Evolutionary conservation across 352 stramenopile genomes (phyloP), one percentile per base, ranked within the genome.

Genomic region (Blastocystis sp.): DNA sequence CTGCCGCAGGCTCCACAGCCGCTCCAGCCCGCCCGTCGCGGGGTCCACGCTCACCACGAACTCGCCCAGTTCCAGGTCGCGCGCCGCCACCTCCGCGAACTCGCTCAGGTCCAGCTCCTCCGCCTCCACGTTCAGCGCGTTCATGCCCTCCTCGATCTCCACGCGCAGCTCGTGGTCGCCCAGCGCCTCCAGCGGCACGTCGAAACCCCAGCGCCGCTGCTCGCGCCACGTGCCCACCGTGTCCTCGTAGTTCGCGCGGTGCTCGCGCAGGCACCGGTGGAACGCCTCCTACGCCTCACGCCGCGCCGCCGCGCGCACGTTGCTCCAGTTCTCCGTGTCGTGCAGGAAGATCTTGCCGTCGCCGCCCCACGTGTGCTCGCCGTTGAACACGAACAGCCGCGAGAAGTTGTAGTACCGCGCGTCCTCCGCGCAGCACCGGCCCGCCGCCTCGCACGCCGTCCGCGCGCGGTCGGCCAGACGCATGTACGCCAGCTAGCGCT

Each of bases 271-370:
- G 40, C 64, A 79, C 0, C 34, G 34, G 14, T 88, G 78, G 61
- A 88, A 88, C n/a, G 40, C 59, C 23, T 61, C 67, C 78, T 88
- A 88, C 40, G n/a, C 38, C 14, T 77, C 7, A 79, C 43, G 14
- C 28, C 45, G 9, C 21, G 10, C 53, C 34, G 14, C 41, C 2
- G 41, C 43, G 2, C 53, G 11, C 45, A 88, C 78, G 45, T 88
- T 88, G n/a, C 9, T 88, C 78, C 78, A 88, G 40, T 88, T 88
- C 67, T 88, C 78, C 19, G 78, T 88, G 45, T 88, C 78, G 45
- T 88, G 78, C 53, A 88, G 56, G 62, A 88, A 88, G 17, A 10
- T 17, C 61, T 88, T 88, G 17, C 21, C 66, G 41, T 88, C 78
- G n/a, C 60, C 78, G 40, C 78, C 78, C 78, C 78, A 88, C 52